phyloP scores from a whole-genome alignment of 1,284 basidiomycete genomes.

The Gomphus bonarii region DNA sequence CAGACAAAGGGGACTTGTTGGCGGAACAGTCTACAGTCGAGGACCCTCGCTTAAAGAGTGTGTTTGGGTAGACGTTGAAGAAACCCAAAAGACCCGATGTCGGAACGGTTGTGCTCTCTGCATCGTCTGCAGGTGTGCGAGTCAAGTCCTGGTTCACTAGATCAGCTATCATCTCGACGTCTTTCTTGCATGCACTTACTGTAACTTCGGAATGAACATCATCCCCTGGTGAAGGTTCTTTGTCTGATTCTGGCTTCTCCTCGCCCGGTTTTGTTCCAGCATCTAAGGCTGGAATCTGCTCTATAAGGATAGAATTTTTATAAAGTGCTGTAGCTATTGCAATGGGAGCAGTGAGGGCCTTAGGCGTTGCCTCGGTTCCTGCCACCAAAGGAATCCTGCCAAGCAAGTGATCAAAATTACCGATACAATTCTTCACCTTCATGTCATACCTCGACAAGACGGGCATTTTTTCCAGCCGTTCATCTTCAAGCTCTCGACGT shows the following conservation, averaged over 20 bases:
- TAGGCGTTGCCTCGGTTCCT: conserved; percentile 45
- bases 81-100: conserved; percentile 6
- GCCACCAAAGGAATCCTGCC: conserved; percentile 24
- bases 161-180: not conserved
- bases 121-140: not conserved
- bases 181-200: not conserved
- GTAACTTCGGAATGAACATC: not conserved
- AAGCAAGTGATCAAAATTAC: conserved; percentile 10
- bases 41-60: conserved; percentile 5
- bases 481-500: conserved; percentile 62
- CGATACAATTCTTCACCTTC: not conserved
- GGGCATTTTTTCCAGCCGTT: conserved; percentile 46
- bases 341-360: conserved; percentile 50
- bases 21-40: not conserved
- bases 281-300: not conserved
- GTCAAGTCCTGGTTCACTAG: not conserved
- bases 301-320: not conserved
- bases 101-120: not conserved
- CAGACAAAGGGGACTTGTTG: not conserved
- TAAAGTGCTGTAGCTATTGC: conserved; percentile 34
- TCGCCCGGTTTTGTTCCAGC: not conserved
- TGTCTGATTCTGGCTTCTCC: not conserved
- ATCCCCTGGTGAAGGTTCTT: not conserved
- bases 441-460: conserved; percentile 43
- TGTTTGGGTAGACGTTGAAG: conserved; percentile 9